phyloP scores from a whole-genome alignment of 1,284 basidiomycete genomes.

The Rhodotorula sp. region DNA sequence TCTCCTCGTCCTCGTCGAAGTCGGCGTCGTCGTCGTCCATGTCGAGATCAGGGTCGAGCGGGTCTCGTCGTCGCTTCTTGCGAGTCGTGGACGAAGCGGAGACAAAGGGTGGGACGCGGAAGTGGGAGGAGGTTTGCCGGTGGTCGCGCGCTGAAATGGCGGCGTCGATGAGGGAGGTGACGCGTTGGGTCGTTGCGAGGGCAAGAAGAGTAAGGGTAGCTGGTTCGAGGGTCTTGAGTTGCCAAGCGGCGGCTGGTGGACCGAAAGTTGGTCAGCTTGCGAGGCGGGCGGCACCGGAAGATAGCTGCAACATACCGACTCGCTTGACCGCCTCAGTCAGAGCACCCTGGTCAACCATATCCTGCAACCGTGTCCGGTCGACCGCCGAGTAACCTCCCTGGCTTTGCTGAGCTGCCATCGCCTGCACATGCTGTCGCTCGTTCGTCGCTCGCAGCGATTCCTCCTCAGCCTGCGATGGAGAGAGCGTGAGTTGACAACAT shows the following conservation, averaged over 20 bases:
- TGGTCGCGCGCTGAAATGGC: slow-evolving; percentile 72
- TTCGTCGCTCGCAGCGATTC: slow-evolving; percentile 40
- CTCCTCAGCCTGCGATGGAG: slow-evolving; percentile 43
- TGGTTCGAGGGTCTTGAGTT: slow-evolving; percentile 45
- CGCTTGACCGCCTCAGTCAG: slow-evolving; percentile 41
- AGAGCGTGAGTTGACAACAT: background rate
- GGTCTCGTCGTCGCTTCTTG: slow-evolving; percentile 20
- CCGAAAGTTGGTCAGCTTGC: background rate
- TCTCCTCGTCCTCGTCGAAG: slow-evolving; percentile 16
- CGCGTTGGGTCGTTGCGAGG: slow-evolving; percentile 68
- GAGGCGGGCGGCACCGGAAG: background rate
- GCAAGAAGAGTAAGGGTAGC: slow-evolving; percentile 55
- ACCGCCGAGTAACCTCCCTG: slow-evolving; percentile 11
- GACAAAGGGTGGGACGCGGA: slow-evolving; percentile 58
- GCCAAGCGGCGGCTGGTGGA: slow-evolving; percentile 42
- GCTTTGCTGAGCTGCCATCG: slow-evolving; percentile 8
- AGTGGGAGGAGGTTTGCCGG: slow-evolving; percentile 63
- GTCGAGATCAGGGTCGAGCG: slow-evolving; percentile 45
- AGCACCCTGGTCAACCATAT: slow-evolving; percentile 41
- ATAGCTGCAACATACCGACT: slow-evolving; percentile 35
- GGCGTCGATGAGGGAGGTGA: slow-evolving; percentile 66
- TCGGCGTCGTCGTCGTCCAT: slow-evolving; percentile 13
- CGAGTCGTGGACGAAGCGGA: background rate
- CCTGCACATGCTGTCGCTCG: slow-evolving; percentile 27
- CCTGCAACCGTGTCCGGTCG: slow-evolving; percentile 36